Conservation (phyloP, 2,329 filamentous ascomycete genomes). For the Pseudogymnoascus sp. region DNA sequence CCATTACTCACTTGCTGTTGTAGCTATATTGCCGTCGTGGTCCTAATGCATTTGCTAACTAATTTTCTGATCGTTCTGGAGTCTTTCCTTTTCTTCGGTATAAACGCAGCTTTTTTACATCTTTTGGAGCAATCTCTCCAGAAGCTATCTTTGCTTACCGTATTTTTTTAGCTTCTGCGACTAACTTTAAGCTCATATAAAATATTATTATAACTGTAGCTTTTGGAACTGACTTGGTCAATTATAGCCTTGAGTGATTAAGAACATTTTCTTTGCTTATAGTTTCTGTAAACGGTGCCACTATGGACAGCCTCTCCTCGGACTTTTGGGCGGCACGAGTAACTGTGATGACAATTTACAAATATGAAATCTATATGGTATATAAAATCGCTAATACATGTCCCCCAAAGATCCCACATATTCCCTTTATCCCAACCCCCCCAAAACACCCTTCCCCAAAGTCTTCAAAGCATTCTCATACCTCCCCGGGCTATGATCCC, state of each 20-base stretch:
- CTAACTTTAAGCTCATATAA: background rate
- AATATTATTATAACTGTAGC: no score
- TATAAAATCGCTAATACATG: background rate
- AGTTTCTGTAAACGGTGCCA: background rate
- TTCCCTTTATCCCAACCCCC: background rate
- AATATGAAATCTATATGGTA: background rate
- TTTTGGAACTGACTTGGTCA: no score
- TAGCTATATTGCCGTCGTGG: background rate
- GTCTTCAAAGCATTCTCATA: constrained; percentile 64
- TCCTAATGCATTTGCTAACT: no score
- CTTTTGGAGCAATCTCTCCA: no score
- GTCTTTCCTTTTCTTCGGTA: no score
- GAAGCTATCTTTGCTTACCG: no score
- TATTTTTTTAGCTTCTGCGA: no score
- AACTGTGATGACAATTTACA: background rate
- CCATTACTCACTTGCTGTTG: background rate
- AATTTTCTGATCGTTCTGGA: no score
- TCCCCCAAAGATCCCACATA: background rate
- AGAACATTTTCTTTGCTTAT: background rate
- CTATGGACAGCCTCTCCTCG: background rate
- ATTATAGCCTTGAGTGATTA: no score
- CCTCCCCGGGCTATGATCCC: constrained; percentile 65
- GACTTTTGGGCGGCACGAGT: background rate
- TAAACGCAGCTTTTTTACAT: no score
- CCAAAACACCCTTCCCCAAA: constrained; percentile 38